Conservation (phyloP, 2,329 filamentous ascomycete genomes). For the Colletotrichum sojae region DNA sequence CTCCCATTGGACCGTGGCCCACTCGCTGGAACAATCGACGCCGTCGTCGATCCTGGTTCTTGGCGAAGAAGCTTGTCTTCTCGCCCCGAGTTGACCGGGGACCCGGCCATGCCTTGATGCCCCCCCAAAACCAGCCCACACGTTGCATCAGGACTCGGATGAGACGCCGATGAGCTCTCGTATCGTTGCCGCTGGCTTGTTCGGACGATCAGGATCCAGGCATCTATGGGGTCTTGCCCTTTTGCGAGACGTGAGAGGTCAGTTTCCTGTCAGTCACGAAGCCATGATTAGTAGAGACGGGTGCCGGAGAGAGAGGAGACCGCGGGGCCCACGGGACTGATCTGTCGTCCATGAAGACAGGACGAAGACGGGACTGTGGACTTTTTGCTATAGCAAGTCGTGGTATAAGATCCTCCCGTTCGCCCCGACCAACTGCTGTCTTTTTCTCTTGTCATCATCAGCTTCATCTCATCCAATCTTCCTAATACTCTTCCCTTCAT, state of each 20-base stretch:
- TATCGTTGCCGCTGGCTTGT: slow-evolving; percentile 4
- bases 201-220: slow-evolving; percentile 26
- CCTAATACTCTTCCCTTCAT: slow-evolving; percentile 19
- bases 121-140: slow-evolving; percentile 10
- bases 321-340: not conserved
- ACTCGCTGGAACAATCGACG: slow-evolving; percentile 16
- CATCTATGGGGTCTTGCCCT: slow-evolving; percentile 8
- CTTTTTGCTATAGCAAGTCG: slow-evolving; percentile 16
- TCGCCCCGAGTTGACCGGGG: slow-evolving; percentile 26
- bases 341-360: not conserved
- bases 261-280: slow-evolving; percentile 15
- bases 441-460: slow-evolving; percentile 16
- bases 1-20: slow-evolving; percentile 12
- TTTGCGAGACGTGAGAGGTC: slow-evolving; percentile 26
- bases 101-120: slow-evolving; percentile 23
- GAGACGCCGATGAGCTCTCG: slow-evolving; percentile 31
- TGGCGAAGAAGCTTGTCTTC: slow-evolving; percentile 41
- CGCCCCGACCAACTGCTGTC: slow-evolving; percentile 9
- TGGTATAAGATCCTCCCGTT: slow-evolving; percentile 38
- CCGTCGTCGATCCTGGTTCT: slow-evolving; percentile 28
- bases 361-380: not conserved
- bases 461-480: slow-evolving; percentile 29
- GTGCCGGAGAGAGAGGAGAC: slow-evolving; percentile 21
- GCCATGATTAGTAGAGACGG: slow-evolving; percentile 4
- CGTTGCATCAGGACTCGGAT: slow-evolving; percentile 35